A percentile compares a stretch with the other conserved stretches of the same genome.
phyloP scores from a whole-genome alignment of 2,329 filamentous ascomycete species.

The Fusarium tuaranense region DNA sequence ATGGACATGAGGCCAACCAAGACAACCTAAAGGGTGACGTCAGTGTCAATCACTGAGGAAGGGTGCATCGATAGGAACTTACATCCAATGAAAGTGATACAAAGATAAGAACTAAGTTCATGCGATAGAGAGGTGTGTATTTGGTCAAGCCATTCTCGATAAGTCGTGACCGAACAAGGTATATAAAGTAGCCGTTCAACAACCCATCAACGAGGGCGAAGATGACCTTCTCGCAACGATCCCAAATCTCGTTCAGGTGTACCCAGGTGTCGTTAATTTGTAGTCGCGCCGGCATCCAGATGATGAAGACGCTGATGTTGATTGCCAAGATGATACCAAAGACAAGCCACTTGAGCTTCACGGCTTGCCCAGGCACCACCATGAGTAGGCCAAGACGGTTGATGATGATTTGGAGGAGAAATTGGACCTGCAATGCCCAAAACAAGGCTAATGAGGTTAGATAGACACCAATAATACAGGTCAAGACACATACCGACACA shows the following conservation, averaged over 20 bases:
- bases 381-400: slow-evolving; percentile 63
- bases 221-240: slow-evolving; percentile 63
- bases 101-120: slow-evolving; percentile 43
- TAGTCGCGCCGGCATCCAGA: slow-evolving; percentile 66
- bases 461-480: accelerated
- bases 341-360: slow-evolving; percentile 57
- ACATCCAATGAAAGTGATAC: slow-evolving; percentile 45
- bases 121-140: slow-evolving; percentile 57
- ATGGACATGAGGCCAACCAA: slow-evolving; percentile 46
- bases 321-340: slow-evolving; percentile 59
- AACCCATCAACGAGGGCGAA: slow-evolving; percentile 61
- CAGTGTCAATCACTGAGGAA: background rate
- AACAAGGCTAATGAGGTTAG: slow-evolving; percentile 24
- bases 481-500: slow-evolving; percentile 26
- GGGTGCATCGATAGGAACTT: background rate
- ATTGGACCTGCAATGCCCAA: slow-evolving; percentile 60
- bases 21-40: slow-evolving; percentile 18
- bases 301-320: slow-evolving; percentile 64
- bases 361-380: slow-evolving; percentile 50
- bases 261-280: slow-evolving; percentile 56
- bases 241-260: slow-evolving; percentile 62
- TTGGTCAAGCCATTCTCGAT: slow-evolving; percentile 61
- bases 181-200: slow-evolving; percentile 64
- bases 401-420: slow-evolving; percentile 66
- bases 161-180: slow-evolving; percentile 56